A percentile compares a stretch with the other conserved stretches of the same genome.
Evolutionary conservation across 2,329 filamentous ascomycete genomes (phyloP).

Genomic region (Bipolaris sorokiniana): DNA sequence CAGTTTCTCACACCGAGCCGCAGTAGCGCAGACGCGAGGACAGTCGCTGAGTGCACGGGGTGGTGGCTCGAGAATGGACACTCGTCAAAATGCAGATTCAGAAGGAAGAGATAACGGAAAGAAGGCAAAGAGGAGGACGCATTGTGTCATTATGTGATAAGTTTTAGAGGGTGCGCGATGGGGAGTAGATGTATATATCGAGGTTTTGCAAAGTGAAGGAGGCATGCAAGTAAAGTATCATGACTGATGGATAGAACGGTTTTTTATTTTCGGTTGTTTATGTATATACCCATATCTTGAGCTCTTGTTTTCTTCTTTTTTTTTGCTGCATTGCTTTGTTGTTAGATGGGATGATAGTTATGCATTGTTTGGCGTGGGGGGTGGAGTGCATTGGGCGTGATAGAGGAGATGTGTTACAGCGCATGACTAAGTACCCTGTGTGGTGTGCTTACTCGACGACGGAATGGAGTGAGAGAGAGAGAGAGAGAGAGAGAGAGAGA

Average conservation of each 20-base stretch:
- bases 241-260: background rate
- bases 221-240: background rate
- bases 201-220: background rate
- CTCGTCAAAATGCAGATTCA: background rate
- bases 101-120: slow-evolving; percentile 5
- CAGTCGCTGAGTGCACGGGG: slow-evolving; percentile 5
- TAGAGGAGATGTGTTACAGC: background rate
- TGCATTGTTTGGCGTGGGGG: background rate
- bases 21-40: background rate
- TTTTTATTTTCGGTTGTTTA: background rate
- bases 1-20: background rate
- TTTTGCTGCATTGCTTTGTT: background rate
- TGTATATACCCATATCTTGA: background rate
- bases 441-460: too few relatives aligned
- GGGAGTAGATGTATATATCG: background rate
- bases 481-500: too few relatives aligned
- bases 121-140: slow-evolving; percentile 24
- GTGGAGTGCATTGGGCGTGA: background rate
- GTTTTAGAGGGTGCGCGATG: slow-evolving; percentile 15
- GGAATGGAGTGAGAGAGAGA: too few relatives aligned
- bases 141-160: slow-evolving; percentile 27
- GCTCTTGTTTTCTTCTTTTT: background rate
- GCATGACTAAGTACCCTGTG: too few relatives aligned
- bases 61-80: background rate
- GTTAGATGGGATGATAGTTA: too few relatives aligned